Base-by-base conservation (phyloP, 805 yeast genomes). In the Metschnikowia amazonensis region DNA sequence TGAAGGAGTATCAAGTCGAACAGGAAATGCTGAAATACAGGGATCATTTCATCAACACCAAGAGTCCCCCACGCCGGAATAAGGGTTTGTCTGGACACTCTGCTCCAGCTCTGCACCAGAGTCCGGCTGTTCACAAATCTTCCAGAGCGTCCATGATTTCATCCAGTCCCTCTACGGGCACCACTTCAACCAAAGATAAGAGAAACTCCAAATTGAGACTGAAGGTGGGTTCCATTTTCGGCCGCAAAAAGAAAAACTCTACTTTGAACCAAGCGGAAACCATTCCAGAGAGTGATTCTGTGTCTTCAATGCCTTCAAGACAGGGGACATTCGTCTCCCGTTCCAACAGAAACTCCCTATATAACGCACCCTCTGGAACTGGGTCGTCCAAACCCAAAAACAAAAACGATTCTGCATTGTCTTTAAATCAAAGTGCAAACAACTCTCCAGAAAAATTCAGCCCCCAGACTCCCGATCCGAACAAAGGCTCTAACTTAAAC, bases 221-320 rank as follows among this genome's bases (percentile, higher is more conserved):
- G 5, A 81, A 70, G 57, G 84, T 86, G 46, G 95, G 95, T 8
- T 83, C 94, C 0, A 77, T 86, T 50, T 81, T 86, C 56, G 82
- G 85, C 36, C 77, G 80, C 52, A 61, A 54, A 35, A 82, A 79
- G 62, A 81, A 79, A 57, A 70, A 72, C 50, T 68, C 70, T 37
- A 46, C 53, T 9, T 23, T 39, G 20, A 42, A 49, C 17, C 48
- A 47, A 25, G 42, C 51, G 29, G 65, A 62, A 21, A 50, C 65
- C 6, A 66, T 68, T 33, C 68, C 68, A 1, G 76, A 71, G 49
- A 54, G 63, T 41, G 66, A 55, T 11, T 64, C 71, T 6, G 50
- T 62, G 17, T 47, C 57, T 18, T 56, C 65, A 13, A 37, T 46
- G 31, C 52, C 44, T 27, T 50, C 54, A 1, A 37, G 51, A 21